Base-by-base conservation (phyloP, 371 early-diverging fungal genomes). In the Syncephalastrum monosporum region DNA sequence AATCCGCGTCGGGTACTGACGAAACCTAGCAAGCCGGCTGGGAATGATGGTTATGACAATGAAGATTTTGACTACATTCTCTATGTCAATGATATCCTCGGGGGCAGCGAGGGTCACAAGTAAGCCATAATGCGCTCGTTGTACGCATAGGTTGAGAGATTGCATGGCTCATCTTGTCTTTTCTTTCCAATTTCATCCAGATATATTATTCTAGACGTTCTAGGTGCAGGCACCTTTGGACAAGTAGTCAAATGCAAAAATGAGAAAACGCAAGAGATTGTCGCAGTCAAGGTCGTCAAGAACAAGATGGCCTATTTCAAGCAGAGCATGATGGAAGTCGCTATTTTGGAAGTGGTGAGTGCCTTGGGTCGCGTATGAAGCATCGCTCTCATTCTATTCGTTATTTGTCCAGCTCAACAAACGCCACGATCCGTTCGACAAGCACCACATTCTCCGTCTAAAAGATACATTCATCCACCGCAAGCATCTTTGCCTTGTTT, bases 201-300 rank as follows among this genome's bases (percentile, higher is more conserved):
- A 61, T 92, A 93, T 71, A 65, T 87, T 25, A 95, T 97, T 59
- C 59, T 92, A 60, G 95, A 95, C 63, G 78, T 91, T 19, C 75
- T 99, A 16, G 99, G 99, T 2, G 88, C 88, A 62, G 99, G 99
- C n/a, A 98, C 99, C 0, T 99, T 97, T 84, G 98, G 99, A 1
- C 96, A 97, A 70, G 99, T 99, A 3, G 94, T 92, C 21, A 94
- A 92, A 71, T 97, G 96, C 66, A 82, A 86, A 46, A 90, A 96
- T 57, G 59, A 91, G 43, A 88, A 88, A 62, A 93, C 94, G 5
- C 86, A 92, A 63, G 89, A 88, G 53, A 69, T 88, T 14, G 89
- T 93, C 25, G 99, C 97, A 12, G 89, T 98, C 48, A 99, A 99
- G 74, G 93, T 98, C 16, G 92, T 98, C 60, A 97, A 97, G 67